Conservation (phyloP, 305 asterid genomes). For the Euphrasia arctica region DNA sequence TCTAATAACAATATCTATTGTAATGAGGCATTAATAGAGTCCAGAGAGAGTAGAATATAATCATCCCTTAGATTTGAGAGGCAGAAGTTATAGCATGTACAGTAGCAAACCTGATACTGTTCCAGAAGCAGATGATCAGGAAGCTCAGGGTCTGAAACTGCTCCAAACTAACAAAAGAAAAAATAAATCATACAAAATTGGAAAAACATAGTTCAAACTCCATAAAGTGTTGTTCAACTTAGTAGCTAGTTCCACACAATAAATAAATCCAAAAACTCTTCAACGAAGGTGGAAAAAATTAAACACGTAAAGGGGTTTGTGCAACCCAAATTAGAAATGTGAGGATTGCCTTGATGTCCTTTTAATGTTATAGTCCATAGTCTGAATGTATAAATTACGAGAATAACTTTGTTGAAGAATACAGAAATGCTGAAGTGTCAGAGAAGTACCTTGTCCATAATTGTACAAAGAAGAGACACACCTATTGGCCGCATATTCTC, state of each 20-base stretch:
- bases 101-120: conserved; percentile 80
- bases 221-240: background rate
- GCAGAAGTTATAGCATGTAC: conserved; percentile 24
- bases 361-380: conserved; percentile 1
- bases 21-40: conserved; percentile 23
- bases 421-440: conserved; percentile 17
- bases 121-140: conserved; percentile 95
- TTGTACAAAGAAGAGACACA: conserved; percentile 74
- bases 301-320: background rate
- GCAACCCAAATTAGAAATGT: background rate
- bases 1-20: conserved; percentile 19
- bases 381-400: background rate
- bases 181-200: conserved; percentile 3
- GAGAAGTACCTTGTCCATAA: conserved; percentile 85
- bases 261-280: background rate
- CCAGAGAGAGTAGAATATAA: conserved; percentile 8
- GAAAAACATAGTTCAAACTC: conserved; percentile 9
- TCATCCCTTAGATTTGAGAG: conserved; percentile 16
- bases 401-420: background rate
- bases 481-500: conserved; percentile 95
- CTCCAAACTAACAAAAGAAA: conserved; percentile 64
- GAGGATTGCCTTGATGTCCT: background rate
- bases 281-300: background rate
- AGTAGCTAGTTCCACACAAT: background rate
- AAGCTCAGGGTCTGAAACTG: conserved; percentile 83